Percentiles rank a stretch among this genome's conserved stretches.
phyloP scores from a whole-genome alignment of 192 early-diverging fungal genomes.

The Coemansia javaensis region DNA sequence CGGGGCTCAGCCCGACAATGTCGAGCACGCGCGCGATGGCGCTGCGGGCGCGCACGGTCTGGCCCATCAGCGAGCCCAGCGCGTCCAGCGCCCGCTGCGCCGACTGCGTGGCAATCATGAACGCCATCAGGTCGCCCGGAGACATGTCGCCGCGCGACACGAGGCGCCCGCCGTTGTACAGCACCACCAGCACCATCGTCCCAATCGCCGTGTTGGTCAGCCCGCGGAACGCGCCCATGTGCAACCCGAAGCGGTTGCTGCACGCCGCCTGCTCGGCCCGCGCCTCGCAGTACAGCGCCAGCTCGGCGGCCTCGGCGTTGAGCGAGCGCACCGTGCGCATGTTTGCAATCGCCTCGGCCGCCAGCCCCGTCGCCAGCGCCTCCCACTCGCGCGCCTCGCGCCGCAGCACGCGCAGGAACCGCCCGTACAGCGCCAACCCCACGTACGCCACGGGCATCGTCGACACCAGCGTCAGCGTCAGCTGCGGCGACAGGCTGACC shows the following conservation, averaged over 20 bases:
- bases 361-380: constrained; percentile 51
- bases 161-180: constrained; percentile 50
- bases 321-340: constrained; percentile 62
- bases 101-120: constrained; percentile 58
- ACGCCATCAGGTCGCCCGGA: constrained; percentile 59
- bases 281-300: constrained; percentile 42
- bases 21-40: constrained; percentile 56
- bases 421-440: constrained; percentile 52
- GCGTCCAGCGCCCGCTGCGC: constrained; percentile 59
- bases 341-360: constrained; percentile 54
- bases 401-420: constrained; percentile 51
- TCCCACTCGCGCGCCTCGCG: constrained; percentile 46
- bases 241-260: constrained; percentile 52
- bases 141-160: constrained; percentile 51
- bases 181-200: constrained; percentile 53
- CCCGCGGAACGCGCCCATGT: constrained; percentile 62
- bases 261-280: constrained; percentile 35
- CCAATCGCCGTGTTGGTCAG: constrained; percentile 58
- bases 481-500: constrained; percentile 49
- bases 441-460: constrained; percentile 54
- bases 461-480: constrained; percentile 52
- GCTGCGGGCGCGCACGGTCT: constrained; percentile 54
- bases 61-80: constrained; percentile 57
- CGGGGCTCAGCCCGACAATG: constrained; percentile 42
- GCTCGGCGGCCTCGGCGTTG: constrained; percentile 55